These are phyloP conservation scores for Ophiostoma triangulosporum DNA, from an alignment of 2,329 filamentous ascomycete genomes.

Conservation along the genomic window DNA sequence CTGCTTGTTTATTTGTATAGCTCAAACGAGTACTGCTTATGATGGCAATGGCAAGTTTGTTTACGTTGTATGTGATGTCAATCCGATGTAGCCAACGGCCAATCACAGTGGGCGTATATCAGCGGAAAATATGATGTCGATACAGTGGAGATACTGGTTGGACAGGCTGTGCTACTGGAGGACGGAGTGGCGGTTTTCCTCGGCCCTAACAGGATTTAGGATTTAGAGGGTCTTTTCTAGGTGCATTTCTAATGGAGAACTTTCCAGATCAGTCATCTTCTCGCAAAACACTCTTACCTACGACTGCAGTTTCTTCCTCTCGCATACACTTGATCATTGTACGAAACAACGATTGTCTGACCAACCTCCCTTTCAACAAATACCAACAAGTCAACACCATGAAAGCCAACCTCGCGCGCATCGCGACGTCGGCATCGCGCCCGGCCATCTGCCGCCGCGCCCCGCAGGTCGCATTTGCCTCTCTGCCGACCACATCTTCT, in stretches of 20 bases:
- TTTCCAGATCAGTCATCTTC: background rate
- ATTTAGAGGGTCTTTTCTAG: conserved; percentile 1
- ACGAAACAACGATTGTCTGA: background rate
- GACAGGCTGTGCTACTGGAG: background rate
- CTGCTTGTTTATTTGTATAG: too few species aligned
- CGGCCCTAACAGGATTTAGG: conserved; percentile 6
- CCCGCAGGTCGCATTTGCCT: conserved; percentile 8
- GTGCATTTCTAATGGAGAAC: conserved; percentile 7
- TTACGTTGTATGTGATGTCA: too few species aligned
- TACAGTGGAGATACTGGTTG: background rate
- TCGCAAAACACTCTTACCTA: conserved; percentile 4
- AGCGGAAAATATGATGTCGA: conserved; percentile 4
- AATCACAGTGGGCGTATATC: conserved; percentile 8
- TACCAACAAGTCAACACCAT: background rate
- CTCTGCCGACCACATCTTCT: conserved; percentile 1
- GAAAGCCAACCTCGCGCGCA: conserved; percentile 16
- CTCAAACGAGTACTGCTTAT: too few species aligned
- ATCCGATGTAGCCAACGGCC: background rate
- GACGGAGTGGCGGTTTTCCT: conserved; percentile 7
- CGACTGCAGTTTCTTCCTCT: background rate
- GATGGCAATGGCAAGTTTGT: too few species aligned
- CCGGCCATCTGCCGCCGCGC: conserved; percentile 11
- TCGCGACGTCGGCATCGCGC: conserved; percentile 11
- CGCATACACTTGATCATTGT: background rate
- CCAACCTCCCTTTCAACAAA: background rate